Conservation (phyloP, 208 protist species). For the Polymyxa betae region DNA sequence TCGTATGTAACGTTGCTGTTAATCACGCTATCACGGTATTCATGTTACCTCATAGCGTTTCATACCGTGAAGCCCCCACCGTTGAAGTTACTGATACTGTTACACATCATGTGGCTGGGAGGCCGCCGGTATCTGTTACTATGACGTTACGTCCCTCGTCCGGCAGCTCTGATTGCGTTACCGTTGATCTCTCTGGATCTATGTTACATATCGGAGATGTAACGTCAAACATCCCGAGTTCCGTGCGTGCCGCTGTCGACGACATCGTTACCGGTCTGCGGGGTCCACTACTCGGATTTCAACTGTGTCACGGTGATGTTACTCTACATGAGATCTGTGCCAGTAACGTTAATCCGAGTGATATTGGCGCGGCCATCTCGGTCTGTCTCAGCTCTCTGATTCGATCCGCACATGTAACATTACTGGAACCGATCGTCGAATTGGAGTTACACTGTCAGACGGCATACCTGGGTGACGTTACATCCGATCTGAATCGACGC, state of each 20-base stretch:
- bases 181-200: no score
- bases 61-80: background rate
- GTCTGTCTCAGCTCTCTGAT: background rate
- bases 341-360: background rate
- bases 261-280: no score
- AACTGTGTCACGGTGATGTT: background rate
- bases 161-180: no score
- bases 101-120: background rate
- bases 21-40: no score
- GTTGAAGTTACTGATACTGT: background rate
- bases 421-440: conserved; percentile 46
- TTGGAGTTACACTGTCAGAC: background rate
- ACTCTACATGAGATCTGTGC: background rate
- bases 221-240: no score
- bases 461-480: background rate
- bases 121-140: no score
- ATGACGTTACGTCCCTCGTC: no score
- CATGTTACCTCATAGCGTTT: background rate
- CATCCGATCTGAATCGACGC: background rate
- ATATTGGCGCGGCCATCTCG: background rate
- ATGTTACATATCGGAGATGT: no score
- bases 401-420: background rate
- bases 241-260: no score
- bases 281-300: no score
- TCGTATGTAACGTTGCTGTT: no score